Percentiles rank a stretch among this genome's conserved stretches.
Evolutionary conservation across 176 grass and related monocot genomes (phyloP).

Genomic region (Thalia dealbata): DNA sequence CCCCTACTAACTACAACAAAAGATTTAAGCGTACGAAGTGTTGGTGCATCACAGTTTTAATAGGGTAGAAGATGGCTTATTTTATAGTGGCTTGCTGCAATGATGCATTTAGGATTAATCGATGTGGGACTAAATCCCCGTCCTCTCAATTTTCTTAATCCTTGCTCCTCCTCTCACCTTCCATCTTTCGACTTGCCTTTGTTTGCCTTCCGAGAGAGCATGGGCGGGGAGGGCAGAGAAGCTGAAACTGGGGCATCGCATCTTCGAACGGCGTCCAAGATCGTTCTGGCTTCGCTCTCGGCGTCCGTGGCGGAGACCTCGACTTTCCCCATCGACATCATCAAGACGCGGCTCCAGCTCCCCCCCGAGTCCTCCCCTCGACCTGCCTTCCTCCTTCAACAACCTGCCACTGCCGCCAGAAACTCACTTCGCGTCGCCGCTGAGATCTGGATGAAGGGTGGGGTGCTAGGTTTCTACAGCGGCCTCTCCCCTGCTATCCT

Average conservation of each 20-base stretch:
- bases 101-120: no score
- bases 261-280: constrained; percentile 30
- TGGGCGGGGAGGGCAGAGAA: neutral
- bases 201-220: neutral
- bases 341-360: constrained; percentile 79
- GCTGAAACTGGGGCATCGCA: neutral
- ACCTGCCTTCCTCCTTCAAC: neutral
- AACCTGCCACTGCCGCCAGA: constrained; percentile 8
- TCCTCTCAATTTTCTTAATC: no score
- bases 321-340: constrained; percentile 67
- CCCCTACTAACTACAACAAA: no score
- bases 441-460: constrained; percentile 50
- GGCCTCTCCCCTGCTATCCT: constrained; percentile 64
- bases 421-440: constrained; percentile 38
- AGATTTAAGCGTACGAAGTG: no score
- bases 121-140: no score
- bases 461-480: constrained; percentile 37
- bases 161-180: neutral
- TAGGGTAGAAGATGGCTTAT: no score
- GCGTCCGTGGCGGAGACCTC: constrained; percentile 52
- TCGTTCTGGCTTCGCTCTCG: constrained; percentile 49
- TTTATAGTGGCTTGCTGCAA: no score
- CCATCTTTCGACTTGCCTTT: neutral
- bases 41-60: no score
- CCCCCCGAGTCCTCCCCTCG: constrained; percentile 14